Base-by-base conservation (phyloP, 495 filamentous ascomycete species). In the Daldinia caldariorum region DNA sequence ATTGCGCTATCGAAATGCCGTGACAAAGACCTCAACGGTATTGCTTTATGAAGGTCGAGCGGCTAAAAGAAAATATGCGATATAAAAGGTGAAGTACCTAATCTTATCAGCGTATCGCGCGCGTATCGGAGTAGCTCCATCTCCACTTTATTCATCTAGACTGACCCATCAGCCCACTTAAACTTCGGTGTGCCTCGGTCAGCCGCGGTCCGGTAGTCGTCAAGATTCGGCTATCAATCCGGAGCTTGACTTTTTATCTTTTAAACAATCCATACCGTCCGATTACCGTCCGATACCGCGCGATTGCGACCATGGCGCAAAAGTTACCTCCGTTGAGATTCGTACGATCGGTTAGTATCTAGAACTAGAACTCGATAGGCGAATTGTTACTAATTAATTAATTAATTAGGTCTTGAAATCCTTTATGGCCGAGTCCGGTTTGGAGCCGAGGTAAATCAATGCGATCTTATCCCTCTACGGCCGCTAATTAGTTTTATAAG, bases 401-500 rank as follows among this genome's bases (percentile, higher is more conserved):
- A 22, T 43, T 16, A 20, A 29, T 16, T 60, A 94, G 91, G 91
- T 94, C 26, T 85, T 90, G 83, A 89, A 91, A 78, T 90, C 90
- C n/a, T 94, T 96, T 78, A 87, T 90, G 80, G 86, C 85, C 71
- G 90, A 89, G 69, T 96, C 93, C 50, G 94, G 94, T 26, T 81
- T 97, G 16, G 93, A 97, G 78, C 92, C 92, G 76, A 90, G 91
- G 93, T 94, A 84, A 79, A 70, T 78, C 80, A 62, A 65, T 18
- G 29, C 26, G 20, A 39, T 16, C 59, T 32, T 53, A 20, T 4
- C 32, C 10, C 14, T 29, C 13, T 1, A 26, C 26, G 26, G 31
- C 31, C n/a, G n/a, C 29, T 56, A 14, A 67, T 61, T 57, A 49
- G 29, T 49, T 49, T 47, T 61, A 14, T 39, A 32, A 86, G 81